phyloP scores from a whole-genome alignment of 177 flowering plant species.

The Vitis hybrid region DNA sequence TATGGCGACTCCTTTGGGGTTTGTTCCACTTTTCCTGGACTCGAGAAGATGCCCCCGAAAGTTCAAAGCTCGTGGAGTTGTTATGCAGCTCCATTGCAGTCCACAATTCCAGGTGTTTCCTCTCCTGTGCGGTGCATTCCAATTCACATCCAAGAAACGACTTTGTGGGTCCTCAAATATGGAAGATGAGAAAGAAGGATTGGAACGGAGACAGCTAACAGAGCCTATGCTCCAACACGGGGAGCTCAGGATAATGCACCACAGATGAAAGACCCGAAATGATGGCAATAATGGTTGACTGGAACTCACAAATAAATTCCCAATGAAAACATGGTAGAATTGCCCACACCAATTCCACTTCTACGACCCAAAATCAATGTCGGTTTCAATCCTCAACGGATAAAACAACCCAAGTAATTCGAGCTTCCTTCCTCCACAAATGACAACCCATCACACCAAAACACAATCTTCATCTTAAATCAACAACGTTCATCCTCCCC shows the following conservation, averaged over 20 bases:
- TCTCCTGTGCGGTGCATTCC: slow-evolving; percentile 49
- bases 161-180: slow-evolving; percentile 25
- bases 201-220: slow-evolving; percentile 29
- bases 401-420: neutral
- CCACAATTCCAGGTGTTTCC: slow-evolving; percentile 43
- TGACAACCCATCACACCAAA: neutral
- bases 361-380: neutral
- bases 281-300: slow-evolving; percentile 43
- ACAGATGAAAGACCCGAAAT: slow-evolving; percentile 23
- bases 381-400: neutral
- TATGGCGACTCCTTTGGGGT: slow-evolving; percentile 49
- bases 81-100: slow-evolving; percentile 38
- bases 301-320: slow-evolving; percentile 54
- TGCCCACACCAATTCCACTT: neutral
- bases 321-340: slow-evolving; percentile 39
- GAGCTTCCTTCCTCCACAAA: neutral
- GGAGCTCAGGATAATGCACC: slow-evolving; percentile 10
- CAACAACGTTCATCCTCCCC: neutral
- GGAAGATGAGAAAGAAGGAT: slow-evolving; percentile 35
- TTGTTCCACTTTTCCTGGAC: slow-evolving; percentile 44
- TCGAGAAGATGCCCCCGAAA: slow-evolving; percentile 40
- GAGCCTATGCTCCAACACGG: slow-evolving; percentile 22
- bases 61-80: slow-evolving; percentile 35
- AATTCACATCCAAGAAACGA: slow-evolving; percentile 22
- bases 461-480: neutral